These are phyloP conservation scores for Thraustochytrium sp. DNA, from an alignment of 352 stramenopile species.

Conservation along the genomic window DNA sequence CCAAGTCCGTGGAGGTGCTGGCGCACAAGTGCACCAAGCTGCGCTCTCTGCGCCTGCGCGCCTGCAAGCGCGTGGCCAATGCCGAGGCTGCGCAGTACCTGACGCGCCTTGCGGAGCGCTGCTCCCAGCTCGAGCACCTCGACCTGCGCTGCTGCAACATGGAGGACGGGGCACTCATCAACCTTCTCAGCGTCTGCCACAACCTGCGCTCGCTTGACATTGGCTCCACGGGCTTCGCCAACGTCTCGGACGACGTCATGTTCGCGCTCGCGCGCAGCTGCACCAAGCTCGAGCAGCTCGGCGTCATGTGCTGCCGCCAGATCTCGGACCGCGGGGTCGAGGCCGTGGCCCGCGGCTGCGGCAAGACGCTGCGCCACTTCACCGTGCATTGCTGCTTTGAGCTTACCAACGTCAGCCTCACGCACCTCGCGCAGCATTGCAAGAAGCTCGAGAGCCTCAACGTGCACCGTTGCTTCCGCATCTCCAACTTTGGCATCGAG, in stretches of 20 bases:
- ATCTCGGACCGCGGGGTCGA: conserved; percentile 11
- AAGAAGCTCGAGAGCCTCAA: conserved; percentile 29
- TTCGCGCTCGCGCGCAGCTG: background rate
- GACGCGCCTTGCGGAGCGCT: background rate
- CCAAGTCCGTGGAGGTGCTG: conserved; percentile 22
- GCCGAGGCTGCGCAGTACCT: background rate
- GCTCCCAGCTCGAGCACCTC: conserved; percentile 2
- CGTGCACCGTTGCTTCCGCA: conserved; percentile 31
- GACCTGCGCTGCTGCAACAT: conserved; percentile 40
- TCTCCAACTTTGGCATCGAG: conserved; percentile 27
- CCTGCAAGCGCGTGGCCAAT: conserved; percentile 18
- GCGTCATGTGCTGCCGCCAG: conserved; percentile 30
- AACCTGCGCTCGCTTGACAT: conserved; percentile 27
- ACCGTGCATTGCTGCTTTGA: conserved; percentile 42
- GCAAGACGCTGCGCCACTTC: background rate
- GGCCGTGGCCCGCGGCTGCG: conserved; percentile 21
- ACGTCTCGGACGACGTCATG: conserved; percentile 22
- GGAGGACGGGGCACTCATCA: conserved; percentile 5
- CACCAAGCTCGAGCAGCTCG: conserved; percentile 29
- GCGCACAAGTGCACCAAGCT: conserved; percentile 8
- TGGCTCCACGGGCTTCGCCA: conserved; percentile 34
- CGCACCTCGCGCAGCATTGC: conserved; percentile 10
- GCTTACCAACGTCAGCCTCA: conserved; percentile 13
- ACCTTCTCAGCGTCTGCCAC: conserved; percentile 1
- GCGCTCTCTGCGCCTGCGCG: conserved; percentile 23